A percentile compares a stretch with the other conserved stretches of the same genome.
phyloP scores from a whole-genome alignment of 257 asterid species.

The Forsythia viridissima region DNA sequence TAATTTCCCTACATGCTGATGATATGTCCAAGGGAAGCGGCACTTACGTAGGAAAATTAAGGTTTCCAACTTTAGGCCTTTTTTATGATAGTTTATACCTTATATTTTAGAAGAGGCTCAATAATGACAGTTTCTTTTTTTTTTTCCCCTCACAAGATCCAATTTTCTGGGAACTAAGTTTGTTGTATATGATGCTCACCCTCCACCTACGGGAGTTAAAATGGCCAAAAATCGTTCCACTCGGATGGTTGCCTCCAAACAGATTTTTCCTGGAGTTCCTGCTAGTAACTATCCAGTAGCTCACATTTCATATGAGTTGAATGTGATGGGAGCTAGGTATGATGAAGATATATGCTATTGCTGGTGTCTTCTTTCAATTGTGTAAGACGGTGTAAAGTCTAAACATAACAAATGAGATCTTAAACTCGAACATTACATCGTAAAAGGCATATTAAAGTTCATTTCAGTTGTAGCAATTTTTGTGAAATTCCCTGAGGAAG shows the following conservation, averaged over 20 bases:
- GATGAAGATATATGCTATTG: background rate
- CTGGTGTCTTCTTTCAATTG: background rate
- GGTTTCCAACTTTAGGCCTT: slow-evolving; percentile 39
- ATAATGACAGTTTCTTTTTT: background rate
- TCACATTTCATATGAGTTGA: slow-evolving; percentile 79
- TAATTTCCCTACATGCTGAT: slow-evolving; percentile 67
- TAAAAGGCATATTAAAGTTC: background rate
- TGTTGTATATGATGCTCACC: slow-evolving; percentile 67
- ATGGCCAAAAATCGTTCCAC: slow-evolving; percentile 60
- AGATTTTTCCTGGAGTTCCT: slow-evolving; percentile 50
- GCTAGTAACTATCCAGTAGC: slow-evolving; percentile 70
- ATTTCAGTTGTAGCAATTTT: background rate
- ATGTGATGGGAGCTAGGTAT: slow-evolving; percentile 85
- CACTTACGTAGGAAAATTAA: slow-evolving; percentile 72
- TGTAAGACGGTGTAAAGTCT: background rate
- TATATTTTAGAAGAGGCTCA: slow-evolving; percentile 12
- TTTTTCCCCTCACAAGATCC: slow-evolving; percentile 48
- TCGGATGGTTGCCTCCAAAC: slow-evolving; percentile 57
- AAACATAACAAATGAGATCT: background rate
- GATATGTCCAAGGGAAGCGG: slow-evolving; percentile 63
- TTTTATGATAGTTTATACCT: background rate
- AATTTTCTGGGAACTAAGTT: slow-evolving; percentile 87
- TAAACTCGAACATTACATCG: background rate
- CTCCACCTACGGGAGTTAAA: slow-evolving; percentile 58
- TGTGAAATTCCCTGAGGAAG: background rate